Evolutionary conservation across 305 asterid genomes (phyloP), one percentile per base, ranked within the genome.

Genomic region (Ilex paraguariensis): DNA sequence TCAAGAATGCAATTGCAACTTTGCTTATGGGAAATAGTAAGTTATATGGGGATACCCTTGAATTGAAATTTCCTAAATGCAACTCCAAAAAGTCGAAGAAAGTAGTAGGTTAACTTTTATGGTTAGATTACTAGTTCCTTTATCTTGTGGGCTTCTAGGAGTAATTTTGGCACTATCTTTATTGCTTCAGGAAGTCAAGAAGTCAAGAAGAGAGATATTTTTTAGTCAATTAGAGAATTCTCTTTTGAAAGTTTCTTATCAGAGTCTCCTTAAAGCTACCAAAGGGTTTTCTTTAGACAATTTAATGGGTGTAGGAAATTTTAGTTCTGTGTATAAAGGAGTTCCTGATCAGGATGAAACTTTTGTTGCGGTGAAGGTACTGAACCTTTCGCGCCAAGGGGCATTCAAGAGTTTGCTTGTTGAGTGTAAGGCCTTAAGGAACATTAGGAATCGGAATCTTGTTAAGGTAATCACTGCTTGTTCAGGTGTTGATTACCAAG

Each of bases 331-430:
- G 0, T 57, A 61, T 48, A 57, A 49, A 58, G 68, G 76, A 30
- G 31, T 1, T 12, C 52, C 45, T 12, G 36, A 54, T 3, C 33
- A 66, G 48, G 59, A 55, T 42, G 61, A 39, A 52, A 57, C 10
- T 3, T 2, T 46, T 5, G 56, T 59, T 17, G 75, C 69, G 3
- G 62, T 70, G 4, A 66, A 70, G n/a, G 65, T 63, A 28, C 56
- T 73, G 0, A 53, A 68, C 31, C 61, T 64, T 5, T 50, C 36
- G 15, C 52, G 30, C 13, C 52, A 31, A 13, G 61, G 64, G 53
- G 79, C 74, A 65, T 42, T 50, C 15, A 74, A 62, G 66, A 69
- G 75, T 61, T 73, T 68, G 31, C 5, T 63, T 11, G 55, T 67
- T 5, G 77, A 72, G 31, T 62, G 77, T 31, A 56, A n/a, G 33